These are phyloP conservation scores for Naganishia liquefaciens DNA, from an alignment of 1,284 basidiomycete species.

Conservation along the genomic window DNA sequence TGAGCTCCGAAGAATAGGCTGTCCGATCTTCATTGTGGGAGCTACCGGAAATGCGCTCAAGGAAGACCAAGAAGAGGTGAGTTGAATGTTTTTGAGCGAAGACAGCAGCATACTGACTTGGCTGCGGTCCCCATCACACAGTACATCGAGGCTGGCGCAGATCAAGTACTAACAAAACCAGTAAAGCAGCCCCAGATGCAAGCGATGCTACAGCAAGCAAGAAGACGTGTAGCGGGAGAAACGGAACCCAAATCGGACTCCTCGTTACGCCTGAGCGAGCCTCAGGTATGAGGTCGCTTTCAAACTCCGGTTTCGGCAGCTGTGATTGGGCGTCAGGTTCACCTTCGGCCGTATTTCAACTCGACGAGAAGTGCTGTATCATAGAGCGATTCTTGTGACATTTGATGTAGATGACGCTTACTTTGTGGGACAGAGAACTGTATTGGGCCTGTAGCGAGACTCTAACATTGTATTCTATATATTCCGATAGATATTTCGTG, in stretches of 20 bases:
- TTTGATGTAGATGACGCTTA: not conserved
- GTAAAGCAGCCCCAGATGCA: slow-evolving; percentile 32
- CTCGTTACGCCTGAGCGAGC: slow-evolving; percentile 5
- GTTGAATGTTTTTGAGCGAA: not conserved
- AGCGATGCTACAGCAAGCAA: slow-evolving; percentile 27
- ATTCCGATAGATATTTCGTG: too few species aligned
- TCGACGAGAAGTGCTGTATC: slow-evolving; percentile 5
- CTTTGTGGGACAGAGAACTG: not conserved
- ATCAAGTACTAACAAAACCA: slow-evolving; percentile 34
- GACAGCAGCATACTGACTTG: not conserved
- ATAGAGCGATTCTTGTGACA: slow-evolving; percentile 13
- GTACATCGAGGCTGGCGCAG: slow-evolving; percentile 34
- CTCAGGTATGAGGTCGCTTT: slow-evolving; percentile 5
- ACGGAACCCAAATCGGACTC: slow-evolving; percentile 27
- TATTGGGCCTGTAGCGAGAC: too few species aligned
- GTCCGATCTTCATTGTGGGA: slow-evolving; percentile 74
- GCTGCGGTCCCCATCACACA: not conserved
- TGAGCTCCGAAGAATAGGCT: slow-evolving; percentile 66
- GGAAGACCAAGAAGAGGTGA: slow-evolving; percentile 55
- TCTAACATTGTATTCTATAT: too few species aligned
- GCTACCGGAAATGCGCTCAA: slow-evolving; percentile 65
- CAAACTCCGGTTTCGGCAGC: not conserved
- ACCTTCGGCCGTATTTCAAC: not conserved
- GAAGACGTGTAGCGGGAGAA: slow-evolving; percentile 26
- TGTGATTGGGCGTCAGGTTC: not conserved